Conservation (phyloP, 78 protist species). For the Guillardia theta region DNA sequence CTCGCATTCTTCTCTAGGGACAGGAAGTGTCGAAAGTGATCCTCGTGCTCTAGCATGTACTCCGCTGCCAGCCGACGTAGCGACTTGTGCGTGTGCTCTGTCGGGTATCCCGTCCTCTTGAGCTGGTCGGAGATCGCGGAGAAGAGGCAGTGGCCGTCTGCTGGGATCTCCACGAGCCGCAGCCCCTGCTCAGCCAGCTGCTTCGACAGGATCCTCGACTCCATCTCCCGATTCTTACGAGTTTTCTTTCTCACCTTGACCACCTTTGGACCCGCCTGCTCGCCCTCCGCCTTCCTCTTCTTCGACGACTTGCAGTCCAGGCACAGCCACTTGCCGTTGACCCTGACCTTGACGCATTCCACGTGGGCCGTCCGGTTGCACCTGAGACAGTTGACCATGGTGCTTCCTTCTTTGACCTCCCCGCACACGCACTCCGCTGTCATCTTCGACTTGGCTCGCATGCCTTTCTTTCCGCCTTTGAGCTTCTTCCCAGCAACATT, state of each 20-base stretch:
- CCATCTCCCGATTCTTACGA: neutral
- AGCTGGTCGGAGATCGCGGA: slow-evolving; percentile 6
- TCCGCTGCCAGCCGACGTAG: neutral
- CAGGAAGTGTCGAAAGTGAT: neutral
- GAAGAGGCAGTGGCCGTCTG: slow-evolving; percentile 32
- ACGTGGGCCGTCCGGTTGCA: no score
- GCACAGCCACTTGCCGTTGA: no score
- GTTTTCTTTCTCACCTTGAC: neutral
- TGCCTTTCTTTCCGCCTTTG: no score
- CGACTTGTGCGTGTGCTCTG: neutral
- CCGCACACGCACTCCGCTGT: no score
- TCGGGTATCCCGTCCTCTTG: neutral
- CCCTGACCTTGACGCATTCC: no score
- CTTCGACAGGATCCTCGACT: neutral
- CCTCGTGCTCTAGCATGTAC: neutral
- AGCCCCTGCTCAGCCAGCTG: neutral
- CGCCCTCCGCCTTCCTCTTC: neutral
- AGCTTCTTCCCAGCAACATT: no score
- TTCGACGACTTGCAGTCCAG: no score
- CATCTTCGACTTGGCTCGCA: no score
- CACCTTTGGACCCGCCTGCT: neutral
- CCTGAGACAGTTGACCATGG: no score
- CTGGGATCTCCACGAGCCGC: neutral
- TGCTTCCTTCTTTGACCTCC: no score
- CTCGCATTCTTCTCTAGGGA: neutral